A percentile compares a stretch with the other conserved stretches of the same genome.
Evolutionary conservation across 2,329 filamentous ascomycete species (phyloP).

Genomic region (Nemania sp.): DNA sequence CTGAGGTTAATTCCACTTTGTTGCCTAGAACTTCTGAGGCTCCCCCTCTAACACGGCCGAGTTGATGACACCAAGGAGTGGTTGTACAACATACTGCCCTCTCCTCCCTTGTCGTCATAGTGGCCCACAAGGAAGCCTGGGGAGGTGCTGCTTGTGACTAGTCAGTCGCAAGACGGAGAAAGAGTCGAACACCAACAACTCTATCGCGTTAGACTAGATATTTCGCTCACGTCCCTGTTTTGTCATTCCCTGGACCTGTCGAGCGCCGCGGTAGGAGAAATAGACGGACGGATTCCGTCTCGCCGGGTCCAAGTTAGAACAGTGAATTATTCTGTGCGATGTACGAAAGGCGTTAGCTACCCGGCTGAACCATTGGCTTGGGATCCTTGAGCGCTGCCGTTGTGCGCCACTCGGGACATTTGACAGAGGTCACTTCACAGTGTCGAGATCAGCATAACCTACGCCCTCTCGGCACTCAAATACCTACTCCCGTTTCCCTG

Average conservation of each 20-base stretch:
- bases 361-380: constrained; percentile 35
- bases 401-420: constrained; percentile 33
- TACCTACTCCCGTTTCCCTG: constrained; percentile 19
- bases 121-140: constrained; percentile 30
- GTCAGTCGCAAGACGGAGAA: constrained; percentile 31
- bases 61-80: constrained; percentile 8
- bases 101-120: constrained; percentile 30
- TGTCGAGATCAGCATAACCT: constrained; percentile 21
- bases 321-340: constrained; percentile 29
- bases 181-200: constrained; percentile 28
- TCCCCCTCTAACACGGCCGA: not conserved
- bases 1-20: not conserved
- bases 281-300: constrained; percentile 26
- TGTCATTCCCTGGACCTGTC: constrained; percentile 17
- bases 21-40: constrained; percentile 1
- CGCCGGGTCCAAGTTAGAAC: constrained; percentile 27
- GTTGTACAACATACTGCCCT: constrained; percentile 10
- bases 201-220: constrained; percentile 31
- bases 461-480: constrained; percentile 15
- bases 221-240: constrained; percentile 28
- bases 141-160: constrained; percentile 30
- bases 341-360: constrained; percentile 28
- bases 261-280: constrained; percentile 23
- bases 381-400: constrained; percentile 30
- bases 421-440: constrained; percentile 34